Percentiles rank a stretch among this genome's conserved stretches.
Evolutionary conservation across 495 filamentous ascomycete genomes (phyloP).

Genomic region (Podospora bellae-mahoneyi): DNA sequence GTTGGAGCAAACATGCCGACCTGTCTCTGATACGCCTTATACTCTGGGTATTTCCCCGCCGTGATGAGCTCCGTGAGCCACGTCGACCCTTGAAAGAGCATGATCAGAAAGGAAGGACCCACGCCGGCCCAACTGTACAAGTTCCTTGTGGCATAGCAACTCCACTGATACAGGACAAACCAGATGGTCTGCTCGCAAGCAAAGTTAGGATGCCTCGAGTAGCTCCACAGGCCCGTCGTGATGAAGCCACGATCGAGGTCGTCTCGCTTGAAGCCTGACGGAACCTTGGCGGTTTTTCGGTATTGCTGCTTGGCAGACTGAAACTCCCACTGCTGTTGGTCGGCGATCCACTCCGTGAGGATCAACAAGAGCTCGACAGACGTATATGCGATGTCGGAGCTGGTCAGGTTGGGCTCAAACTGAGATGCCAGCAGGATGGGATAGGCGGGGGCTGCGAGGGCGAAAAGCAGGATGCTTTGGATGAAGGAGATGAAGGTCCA

Average conservation of each 20-base stretch:
- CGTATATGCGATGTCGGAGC: conserved; percentile 65
- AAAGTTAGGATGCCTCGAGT: conserved; percentile 91
- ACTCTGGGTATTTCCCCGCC: conserved; percentile 80
- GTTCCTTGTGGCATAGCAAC: conserved; percentile 64
- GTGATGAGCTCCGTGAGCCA: conserved; percentile 82
- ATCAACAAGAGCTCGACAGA: conserved; percentile 66
- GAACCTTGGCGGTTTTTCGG: conserved; percentile 64
- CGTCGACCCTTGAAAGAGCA: conserved; percentile 85
- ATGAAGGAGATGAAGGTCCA: conserved; percentile 77
- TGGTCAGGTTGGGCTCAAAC: conserved; percentile 43
- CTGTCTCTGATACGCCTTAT: conserved; percentile 74
- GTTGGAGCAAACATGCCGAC: conserved; percentile 82
- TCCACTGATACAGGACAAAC: conserved; percentile 84
- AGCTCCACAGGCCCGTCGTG: conserved; percentile 79
- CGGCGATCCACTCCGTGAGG: conserved; percentile 73
- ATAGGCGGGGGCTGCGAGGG: conserved; percentile 79
- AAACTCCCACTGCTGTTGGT: conserved; percentile 93
- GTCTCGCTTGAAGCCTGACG: conserved; percentile 56
- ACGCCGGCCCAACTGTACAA: conserved; percentile 74
- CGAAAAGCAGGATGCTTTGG: conserved; percentile 77
- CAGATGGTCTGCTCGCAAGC: conserved; percentile 89
- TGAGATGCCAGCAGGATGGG: conserved; percentile 59
- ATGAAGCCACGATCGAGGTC: conserved; percentile 92
- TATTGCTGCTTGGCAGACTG: conserved; percentile 78
- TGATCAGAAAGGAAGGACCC: conserved; percentile 66